These are phyloP conservation scores for Lactifluus volemus DNA, from an alignment of 768 basidiomycete genomes.

Conservation along the genomic window DNA sequence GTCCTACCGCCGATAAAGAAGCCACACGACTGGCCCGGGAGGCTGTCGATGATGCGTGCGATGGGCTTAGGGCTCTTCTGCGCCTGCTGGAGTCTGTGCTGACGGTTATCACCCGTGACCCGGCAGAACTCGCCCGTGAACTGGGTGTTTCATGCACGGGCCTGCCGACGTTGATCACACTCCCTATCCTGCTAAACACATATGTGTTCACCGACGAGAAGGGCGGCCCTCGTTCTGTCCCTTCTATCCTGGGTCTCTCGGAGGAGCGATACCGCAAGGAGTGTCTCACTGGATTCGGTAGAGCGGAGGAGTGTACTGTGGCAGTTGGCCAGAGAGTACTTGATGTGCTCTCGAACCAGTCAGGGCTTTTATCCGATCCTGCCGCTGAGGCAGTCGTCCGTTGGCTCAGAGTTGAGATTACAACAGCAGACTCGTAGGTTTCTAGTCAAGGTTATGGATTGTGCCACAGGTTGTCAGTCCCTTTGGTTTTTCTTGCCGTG, in stretches of 20 bases:
- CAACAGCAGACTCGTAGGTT: slow-evolving; percentile 7
- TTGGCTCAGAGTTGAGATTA: slow-evolving; percentile 22
- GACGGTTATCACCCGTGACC: slow-evolving; percentile 14
- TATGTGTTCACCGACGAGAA: slow-evolving; percentile 25
- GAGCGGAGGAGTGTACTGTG: slow-evolving; percentile 65
- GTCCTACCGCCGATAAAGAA: slow-evolving; percentile 43
- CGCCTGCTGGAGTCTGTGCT: slow-evolving; percentile 43
- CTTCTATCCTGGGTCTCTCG: slow-evolving; percentile 45
- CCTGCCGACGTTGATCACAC: slow-evolving; percentile 64
- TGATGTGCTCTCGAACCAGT: slow-evolving; percentile 33
- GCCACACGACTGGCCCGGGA: slow-evolving; percentile 56
- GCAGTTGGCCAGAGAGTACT: slow-evolving; percentile 50
- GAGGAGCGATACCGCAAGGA: slow-evolving; percentile 59
- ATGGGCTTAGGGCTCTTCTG: slow-evolving; percentile 48
- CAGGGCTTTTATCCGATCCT: slow-evolving; percentile 18
- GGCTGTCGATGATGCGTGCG: slow-evolving; percentile 73
- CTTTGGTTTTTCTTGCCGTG: not conserved
- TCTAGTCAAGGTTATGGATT: not conserved
- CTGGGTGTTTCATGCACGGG: slow-evolving; percentile 50
- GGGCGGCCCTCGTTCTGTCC: slow-evolving; percentile 34
- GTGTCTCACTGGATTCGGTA: slow-evolving; percentile 65
- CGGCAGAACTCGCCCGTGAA: slow-evolving; percentile 29
- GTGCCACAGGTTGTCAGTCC: not conserved
- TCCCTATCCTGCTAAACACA: slow-evolving; percentile 55
- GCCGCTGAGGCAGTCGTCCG: slow-evolving; percentile 16